These are phyloP conservation scores for Turritis glabra DNA, from an alignment of 345 rosid species.

Conservation along the genomic window DNA sequence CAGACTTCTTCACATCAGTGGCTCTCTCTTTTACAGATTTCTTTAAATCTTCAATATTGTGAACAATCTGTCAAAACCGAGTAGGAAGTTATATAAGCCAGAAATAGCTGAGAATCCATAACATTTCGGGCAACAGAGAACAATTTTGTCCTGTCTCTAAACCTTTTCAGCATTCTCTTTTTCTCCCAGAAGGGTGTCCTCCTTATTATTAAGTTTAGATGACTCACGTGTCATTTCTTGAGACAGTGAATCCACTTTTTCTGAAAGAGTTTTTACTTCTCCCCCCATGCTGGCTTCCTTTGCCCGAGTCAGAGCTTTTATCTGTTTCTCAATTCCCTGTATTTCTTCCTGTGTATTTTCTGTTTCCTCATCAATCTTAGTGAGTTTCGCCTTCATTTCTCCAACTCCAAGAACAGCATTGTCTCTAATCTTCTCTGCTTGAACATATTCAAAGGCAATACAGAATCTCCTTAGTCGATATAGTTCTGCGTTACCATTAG, in stretches of 20 bases:
- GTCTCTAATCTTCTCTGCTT: constrained; percentile 38
- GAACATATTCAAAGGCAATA: constrained; percentile 41
- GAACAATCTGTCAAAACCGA: constrained; percentile 55
- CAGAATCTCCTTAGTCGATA: constrained; percentile 40
- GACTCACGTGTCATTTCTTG: constrained; percentile 71
- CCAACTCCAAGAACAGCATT: constrained; percentile 33
- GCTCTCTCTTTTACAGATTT: constrained; percentile 74
- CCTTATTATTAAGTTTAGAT: constrained; percentile 71
- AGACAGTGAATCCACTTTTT: constrained; percentile 73
- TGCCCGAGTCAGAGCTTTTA: constrained; percentile 64
- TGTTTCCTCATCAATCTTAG: constrained; percentile 54
- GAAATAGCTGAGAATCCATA: constrained; percentile 15
- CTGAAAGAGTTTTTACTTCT: constrained; percentile 71
- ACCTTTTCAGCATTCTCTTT: constrained; percentile 79
- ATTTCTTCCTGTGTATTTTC: constrained; percentile 49
- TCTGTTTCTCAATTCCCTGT: constrained; percentile 62
- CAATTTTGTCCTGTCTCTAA: background rate
- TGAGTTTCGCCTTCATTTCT: constrained; percentile 60
- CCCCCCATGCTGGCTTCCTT: constrained; percentile 94
- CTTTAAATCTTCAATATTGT: constrained; percentile 74
- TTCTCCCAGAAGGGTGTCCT: constrained; percentile 77
- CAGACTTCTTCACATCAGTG: constrained; percentile 68
- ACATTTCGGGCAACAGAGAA: background rate
- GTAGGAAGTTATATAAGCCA: constrained; percentile 16
- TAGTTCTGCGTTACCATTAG: constrained; percentile 56